A percentile compares a stretch with the other conserved stretches of the same genome.
Conservation (phyloP, 2,329 filamentous ascomycete genomes). For the Clarireedia monteithiana region DNA sequence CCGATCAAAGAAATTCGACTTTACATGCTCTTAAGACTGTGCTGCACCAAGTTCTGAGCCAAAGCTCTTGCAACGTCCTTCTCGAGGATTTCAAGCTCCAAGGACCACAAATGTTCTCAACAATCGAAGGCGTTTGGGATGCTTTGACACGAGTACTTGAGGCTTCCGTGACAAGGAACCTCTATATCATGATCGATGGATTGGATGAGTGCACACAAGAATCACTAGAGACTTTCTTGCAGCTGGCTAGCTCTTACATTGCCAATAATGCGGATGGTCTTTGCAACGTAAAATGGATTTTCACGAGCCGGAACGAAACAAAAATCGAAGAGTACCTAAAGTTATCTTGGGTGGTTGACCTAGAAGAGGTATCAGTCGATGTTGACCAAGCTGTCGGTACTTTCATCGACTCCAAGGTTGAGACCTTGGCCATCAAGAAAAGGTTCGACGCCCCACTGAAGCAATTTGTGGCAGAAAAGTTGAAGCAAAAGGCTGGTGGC, state of each 20-base stretch:
- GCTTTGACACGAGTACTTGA: constrained; percentile 5
- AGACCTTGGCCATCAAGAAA: constrained; percentile 1
- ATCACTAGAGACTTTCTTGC: constrained; percentile 2
- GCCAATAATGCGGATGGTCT: neutral
- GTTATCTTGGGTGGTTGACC: constrained; percentile 1
- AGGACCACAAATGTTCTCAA: constrained; percentile 6
- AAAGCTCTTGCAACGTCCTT: constrained; percentile 3
- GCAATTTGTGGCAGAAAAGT: constrained; percentile 5
- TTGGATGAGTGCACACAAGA: constrained; percentile 9
- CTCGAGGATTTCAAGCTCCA: constrained; percentile 7
- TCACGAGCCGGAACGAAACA: constrained; percentile 8
- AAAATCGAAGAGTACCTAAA: constrained; percentile 7
- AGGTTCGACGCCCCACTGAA: constrained; percentile 6
- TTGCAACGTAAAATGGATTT: constrained; percentile 11
- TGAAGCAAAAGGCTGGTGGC: constrained; percentile 1
- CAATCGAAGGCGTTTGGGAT: constrained; percentile 6
- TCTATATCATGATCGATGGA: constrained; percentile 10
- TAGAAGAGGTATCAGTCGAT: constrained; percentile 1
- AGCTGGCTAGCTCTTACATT: constrained; percentile 5
- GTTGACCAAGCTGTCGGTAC: neutral
- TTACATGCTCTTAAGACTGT: constrained; percentile 9
- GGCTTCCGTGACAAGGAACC: constrained; percentile 4
- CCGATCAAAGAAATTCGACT: constrained; percentile 2
- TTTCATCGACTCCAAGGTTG: constrained; percentile 3
- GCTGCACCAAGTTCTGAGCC: constrained; percentile 4